These are phyloP conservation scores for Trametes cingulata DNA, from an alignment of 768 basidiomycete species.

Conservation along the genomic window DNA sequence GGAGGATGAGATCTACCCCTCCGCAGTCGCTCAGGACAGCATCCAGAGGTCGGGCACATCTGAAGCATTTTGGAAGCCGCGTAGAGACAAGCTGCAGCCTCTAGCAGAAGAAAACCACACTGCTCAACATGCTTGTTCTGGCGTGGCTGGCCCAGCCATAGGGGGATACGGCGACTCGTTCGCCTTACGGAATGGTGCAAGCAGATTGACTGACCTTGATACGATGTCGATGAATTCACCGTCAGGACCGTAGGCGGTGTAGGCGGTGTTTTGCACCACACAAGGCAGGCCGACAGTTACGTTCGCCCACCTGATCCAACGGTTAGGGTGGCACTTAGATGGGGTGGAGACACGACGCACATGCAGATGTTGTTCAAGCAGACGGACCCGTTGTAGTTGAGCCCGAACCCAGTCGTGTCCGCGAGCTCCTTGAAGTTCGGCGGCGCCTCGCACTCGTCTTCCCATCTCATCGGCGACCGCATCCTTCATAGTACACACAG, in stretches of 20 bases:
- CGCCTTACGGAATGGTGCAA: not conserved
- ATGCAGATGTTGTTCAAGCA: constrained; percentile 85
- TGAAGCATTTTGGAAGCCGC: no score
- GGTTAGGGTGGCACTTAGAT: not conserved
- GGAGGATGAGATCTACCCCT: no score
- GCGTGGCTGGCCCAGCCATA: not conserved
- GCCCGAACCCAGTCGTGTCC: constrained; percentile 64
- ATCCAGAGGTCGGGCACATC: no score
- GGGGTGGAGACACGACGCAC: constrained; percentile 43
- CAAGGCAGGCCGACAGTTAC: constrained; percentile 64
- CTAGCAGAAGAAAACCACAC: no score
- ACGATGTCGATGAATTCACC: constrained; percentile 76
- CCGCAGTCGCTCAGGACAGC: no score
- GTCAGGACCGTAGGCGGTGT: constrained; percentile 61
- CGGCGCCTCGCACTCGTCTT: constrained; percentile 79
- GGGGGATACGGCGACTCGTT: not conserved
- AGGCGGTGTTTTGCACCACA: constrained; percentile 75
- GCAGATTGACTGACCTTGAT: constrained; percentile 61
- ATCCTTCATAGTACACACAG: not conserved
- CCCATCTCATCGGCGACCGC: not conserved
- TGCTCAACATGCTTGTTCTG: no score
- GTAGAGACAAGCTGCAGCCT: no score
- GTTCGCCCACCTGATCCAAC: constrained; percentile 68
- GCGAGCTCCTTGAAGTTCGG: constrained; percentile 62
- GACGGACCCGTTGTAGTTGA: constrained; percentile 79